Conservation (phyloP, 2,329 filamentous ascomycete species). For the Alternaria sp. region DNA sequence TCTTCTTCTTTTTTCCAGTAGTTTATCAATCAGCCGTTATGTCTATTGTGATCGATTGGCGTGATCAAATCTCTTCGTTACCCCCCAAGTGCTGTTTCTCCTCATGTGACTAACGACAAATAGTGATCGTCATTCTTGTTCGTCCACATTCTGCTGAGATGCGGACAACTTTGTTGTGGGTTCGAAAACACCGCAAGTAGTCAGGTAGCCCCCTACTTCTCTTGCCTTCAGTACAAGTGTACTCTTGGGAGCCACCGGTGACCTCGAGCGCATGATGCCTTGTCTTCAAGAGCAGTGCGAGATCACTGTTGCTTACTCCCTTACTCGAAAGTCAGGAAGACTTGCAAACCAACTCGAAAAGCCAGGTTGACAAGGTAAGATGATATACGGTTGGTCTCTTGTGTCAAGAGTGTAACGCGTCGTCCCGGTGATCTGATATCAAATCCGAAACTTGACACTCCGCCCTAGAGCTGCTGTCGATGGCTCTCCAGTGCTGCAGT, state of each 20-base stretch:
- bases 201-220: neutral
- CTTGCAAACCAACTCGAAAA: neutral
- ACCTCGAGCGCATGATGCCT: neutral
- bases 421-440: neutral
- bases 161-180: neutral
- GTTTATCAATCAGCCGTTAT: neutral
- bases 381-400: neutral
- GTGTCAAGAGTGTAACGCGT: neutral
- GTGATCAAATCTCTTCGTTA: neutral
- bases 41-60: neutral
- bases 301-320: neutral
- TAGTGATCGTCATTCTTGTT: neutral
- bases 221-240: neutral
- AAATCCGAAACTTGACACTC: neutral
- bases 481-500: neutral
- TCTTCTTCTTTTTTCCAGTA: constrained; percentile 1
- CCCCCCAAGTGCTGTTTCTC: neutral
- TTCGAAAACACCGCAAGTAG: neutral
- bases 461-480: neutral
- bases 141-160: neutral
- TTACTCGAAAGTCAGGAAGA: neutral
- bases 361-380: neutral
- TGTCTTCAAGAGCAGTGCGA: neutral
- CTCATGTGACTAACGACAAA: neutral
- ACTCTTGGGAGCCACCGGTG: neutral